These are phyloP conservation scores for Moelleriella libera DNA, from an alignment of 2,329 filamentous ascomycete species.

Conservation along the genomic window DNA sequence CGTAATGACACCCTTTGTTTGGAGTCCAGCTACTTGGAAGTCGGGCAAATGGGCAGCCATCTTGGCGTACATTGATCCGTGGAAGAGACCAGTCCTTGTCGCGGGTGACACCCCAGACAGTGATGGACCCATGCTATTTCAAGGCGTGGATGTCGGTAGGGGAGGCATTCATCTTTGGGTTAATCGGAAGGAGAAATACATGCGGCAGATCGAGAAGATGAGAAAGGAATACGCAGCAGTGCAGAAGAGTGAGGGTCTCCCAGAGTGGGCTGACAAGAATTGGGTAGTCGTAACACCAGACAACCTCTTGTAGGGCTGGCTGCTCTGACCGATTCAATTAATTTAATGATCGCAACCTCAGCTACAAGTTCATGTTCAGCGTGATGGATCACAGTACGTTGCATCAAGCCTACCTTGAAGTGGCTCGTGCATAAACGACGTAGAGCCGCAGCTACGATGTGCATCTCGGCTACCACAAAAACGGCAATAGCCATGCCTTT, in stretches of 20 bases:
- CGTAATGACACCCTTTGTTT: slow-evolving; percentile 24
- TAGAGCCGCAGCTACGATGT: no score
- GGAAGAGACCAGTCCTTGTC: slow-evolving; percentile 26
- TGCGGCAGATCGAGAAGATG: slow-evolving; percentile 21
- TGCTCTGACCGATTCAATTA: neutral
- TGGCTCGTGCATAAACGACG: no score
- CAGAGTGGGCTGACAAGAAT: slow-evolving; percentile 28
- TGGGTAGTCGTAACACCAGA: slow-evolving; percentile 26
- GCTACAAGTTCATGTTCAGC: no score
- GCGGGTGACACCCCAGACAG: slow-evolving; percentile 28
- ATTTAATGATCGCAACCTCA: no score
- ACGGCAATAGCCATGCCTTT: no score
- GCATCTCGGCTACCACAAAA: no score
- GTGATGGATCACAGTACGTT: no score
- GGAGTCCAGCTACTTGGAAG: slow-evolving; percentile 28
- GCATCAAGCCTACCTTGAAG: no score
- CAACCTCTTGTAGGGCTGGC: slow-evolving; percentile 17
- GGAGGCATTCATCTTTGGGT: slow-evolving; percentile 28
- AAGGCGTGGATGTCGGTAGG: slow-evolving; percentile 24
- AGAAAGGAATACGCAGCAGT: slow-evolving; percentile 17
- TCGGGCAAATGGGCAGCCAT: slow-evolving; percentile 28
- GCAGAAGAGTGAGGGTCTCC: slow-evolving; percentile 19
- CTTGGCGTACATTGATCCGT: slow-evolving; percentile 25
- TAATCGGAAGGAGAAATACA: slow-evolving; percentile 20
- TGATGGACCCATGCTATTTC: slow-evolving; percentile 29